Evolutionary conservation across 139 green algal genomes (phyloP).

Genomic region (Mesotaenium endlicherianum): DNA sequence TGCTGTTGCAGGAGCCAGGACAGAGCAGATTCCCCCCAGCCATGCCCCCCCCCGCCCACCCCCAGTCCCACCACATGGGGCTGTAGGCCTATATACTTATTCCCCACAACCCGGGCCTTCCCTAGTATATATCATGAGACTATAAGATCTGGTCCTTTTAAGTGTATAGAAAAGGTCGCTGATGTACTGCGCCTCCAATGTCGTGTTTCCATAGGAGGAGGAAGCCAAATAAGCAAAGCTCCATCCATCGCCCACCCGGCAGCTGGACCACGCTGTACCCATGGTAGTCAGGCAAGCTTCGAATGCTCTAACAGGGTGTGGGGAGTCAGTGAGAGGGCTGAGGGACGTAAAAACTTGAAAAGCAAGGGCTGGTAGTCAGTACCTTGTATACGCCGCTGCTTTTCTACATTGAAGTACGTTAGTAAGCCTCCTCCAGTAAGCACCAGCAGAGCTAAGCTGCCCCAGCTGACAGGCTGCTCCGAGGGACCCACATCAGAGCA

Average conservation of each 20-base stretch:
- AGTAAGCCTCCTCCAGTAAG: constrained; percentile 41
- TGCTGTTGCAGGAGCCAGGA: too few species aligned
- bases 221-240: background rate
- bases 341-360: background rate
- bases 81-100: too few species aligned
- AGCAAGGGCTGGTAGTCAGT: background rate
- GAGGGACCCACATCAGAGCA: too few species aligned
- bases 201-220: background rate
- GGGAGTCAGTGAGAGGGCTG: background rate
- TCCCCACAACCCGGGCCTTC: too few species aligned
- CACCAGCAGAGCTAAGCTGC: constrained; percentile 41
- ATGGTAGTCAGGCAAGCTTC: too few species aligned
- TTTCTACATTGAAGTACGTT: constrained; percentile 45
- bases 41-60: too few species aligned
- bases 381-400: constrained; percentile 27
- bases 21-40: too few species aligned
- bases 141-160: too few species aligned
- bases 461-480: constrained; percentile 52
- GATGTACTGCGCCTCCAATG: background rate
- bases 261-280: too few species aligned
- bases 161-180: background rate
- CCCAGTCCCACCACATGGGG: too few species aligned
- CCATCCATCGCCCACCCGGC: too few species aligned
- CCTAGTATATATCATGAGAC: too few species aligned
- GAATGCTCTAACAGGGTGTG: background rate